These are phyloP conservation scores for Bryum argenteum DNA, from an alignment of 225 moss, liverwort and hornwort species.

Conservation along the genomic window DNA sequence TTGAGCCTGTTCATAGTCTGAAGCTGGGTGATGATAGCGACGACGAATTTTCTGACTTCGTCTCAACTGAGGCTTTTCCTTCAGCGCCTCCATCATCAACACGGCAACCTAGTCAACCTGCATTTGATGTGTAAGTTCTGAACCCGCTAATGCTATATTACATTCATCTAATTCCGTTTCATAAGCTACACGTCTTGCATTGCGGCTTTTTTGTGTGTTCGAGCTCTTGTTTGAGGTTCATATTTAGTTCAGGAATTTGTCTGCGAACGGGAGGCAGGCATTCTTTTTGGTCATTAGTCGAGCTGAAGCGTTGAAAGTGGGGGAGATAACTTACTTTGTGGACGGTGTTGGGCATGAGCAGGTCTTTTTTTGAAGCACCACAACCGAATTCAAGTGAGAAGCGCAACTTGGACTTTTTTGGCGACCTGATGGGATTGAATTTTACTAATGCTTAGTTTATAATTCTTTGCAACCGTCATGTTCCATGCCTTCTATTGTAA, in stretches of 20 bases:
- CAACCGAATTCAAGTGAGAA: conserved; percentile 46
- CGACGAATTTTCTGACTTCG: conserved; percentile 59
- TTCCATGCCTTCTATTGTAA: conserved; percentile 12
- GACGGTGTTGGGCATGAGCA: conserved; percentile 34
- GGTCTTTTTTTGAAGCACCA: conserved; percentile 51
- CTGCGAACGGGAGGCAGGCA: not conserved
- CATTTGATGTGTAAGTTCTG: conserved; percentile 51
- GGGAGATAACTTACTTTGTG: conserved; percentile 14
- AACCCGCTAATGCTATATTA: not conserved
- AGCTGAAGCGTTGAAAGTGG: too few species aligned
- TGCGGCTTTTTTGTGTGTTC: conserved; percentile 6
- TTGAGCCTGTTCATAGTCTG: conserved; percentile 11
- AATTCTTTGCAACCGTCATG: conserved; percentile 19
- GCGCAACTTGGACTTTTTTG: conserved; percentile 52
- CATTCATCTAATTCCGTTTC: not conserved
- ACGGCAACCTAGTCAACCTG: conserved; percentile 33
- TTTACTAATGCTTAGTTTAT: conserved; percentile 43
- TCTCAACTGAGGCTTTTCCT: conserved; percentile 45
- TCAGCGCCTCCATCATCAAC: conserved; percentile 33
- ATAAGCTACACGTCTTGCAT: not conserved
- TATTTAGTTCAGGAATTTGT: not conserved
- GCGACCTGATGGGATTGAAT: conserved; percentile 55
- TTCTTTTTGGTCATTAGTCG: not conserved
- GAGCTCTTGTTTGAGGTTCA: not conserved
- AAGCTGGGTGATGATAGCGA: conserved; percentile 51